A percentile compares a stretch with the other conserved stretches of the same genome.
Evolutionary conservation across 2,329 filamentous ascomycete species (phyloP).

Genomic region (Mycocentrospora acerina): DNA sequence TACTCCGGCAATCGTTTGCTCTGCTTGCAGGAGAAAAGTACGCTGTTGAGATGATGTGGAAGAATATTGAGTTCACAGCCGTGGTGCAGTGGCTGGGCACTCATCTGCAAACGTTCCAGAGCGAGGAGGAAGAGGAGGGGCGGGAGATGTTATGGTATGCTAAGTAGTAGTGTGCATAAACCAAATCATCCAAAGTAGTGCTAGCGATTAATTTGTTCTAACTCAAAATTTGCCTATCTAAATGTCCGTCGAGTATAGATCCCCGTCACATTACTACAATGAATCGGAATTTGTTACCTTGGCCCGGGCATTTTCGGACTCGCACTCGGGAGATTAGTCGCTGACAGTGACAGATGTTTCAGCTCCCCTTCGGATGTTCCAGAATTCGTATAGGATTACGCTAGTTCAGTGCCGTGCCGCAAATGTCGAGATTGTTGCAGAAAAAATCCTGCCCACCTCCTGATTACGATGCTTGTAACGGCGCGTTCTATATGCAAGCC

Average conservation of each 20-base stretch:
- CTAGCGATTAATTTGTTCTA: slow-evolving; percentile 2
- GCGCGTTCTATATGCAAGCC: too few species aligned
- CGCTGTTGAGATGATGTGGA: slow-evolving; percentile 36
- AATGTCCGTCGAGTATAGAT: too few species aligned
- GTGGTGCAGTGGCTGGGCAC: slow-evolving; percentile 32
- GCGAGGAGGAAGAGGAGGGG: slow-evolving; percentile 31
- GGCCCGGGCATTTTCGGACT: too few species aligned
- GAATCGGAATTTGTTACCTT: too few species aligned
- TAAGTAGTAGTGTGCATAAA: slow-evolving; percentile 16
- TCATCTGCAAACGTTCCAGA: slow-evolving; percentile 28
- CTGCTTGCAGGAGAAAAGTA: slow-evolving; percentile 35
- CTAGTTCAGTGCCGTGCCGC: slow-evolving; percentile 1
- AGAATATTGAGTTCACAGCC: slow-evolving; percentile 30
- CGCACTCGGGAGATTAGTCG: too few species aligned
- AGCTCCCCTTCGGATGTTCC: slow-evolving; percentile 6
- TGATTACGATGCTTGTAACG: too few species aligned
- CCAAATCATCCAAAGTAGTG: too few species aligned
- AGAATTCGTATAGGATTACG: slow-evolving; percentile 12
- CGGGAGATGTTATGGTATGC: slow-evolving; percentile 30
- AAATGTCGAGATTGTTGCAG: not conserved
- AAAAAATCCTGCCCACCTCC: not conserved
- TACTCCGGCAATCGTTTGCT: slow-evolving; percentile 36
- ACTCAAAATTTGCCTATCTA: slow-evolving; percentile 11
- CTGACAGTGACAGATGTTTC: slow-evolving; percentile 12
- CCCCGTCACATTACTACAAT: too few species aligned